Percentiles rank a stretch among this genome's conserved stretches.
Conservation (phyloP, 768 basidiomycete species). For the Solioccasus polychromus region DNA sequence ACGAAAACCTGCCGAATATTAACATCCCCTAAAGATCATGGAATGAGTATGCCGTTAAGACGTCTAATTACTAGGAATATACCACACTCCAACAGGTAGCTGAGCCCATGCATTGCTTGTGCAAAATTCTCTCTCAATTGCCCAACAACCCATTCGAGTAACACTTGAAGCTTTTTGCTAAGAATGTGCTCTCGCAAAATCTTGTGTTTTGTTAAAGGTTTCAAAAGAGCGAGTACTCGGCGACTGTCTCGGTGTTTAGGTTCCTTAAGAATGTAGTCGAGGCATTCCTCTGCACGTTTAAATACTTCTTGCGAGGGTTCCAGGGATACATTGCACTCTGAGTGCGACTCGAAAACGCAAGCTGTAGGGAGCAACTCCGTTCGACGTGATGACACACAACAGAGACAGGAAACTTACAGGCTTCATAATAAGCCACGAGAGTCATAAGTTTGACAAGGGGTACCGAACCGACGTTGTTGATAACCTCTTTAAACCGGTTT, state of each 20-base stretch:
- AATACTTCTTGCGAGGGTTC: slow-evolving; percentile 3
- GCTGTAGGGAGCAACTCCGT: slow-evolving; percentile 10
- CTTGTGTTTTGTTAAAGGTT: slow-evolving; percentile 19
- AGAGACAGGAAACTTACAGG: slow-evolving; percentile 9
- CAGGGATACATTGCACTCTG: not conserved
- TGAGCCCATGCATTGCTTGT: slow-evolving; percentile 23
- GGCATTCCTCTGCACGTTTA: slow-evolving; percentile 14
- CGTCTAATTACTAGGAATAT: slow-evolving; percentile 1
- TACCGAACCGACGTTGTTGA: slow-evolving; percentile 7
- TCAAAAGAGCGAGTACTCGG: slow-evolving; percentile 21
- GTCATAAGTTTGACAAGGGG: slow-evolving; percentile 20
- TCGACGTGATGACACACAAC: not conserved
- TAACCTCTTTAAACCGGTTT: slow-evolving; percentile 7
- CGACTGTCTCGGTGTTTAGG: slow-evolving; percentile 18
- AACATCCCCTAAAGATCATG: slow-evolving; percentile 8
- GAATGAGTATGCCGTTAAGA: not conserved
- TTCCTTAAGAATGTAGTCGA: slow-evolving; percentile 8
- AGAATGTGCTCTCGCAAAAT: slow-evolving; percentile 14
- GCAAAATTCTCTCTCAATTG: slow-evolving; percentile 7
- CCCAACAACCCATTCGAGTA: slow-evolving; percentile 13
- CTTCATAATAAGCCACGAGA: slow-evolving; percentile 22
- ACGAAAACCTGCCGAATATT: slow-evolving; percentile 5
- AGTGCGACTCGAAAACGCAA: not conserved
- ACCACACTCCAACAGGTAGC: slow-evolving; percentile 5
- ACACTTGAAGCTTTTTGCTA: slow-evolving; percentile 7